phyloP scores from a whole-genome alignment of 2,329 filamentous ascomycete species.

The Fusarium oxysporum region DNA sequence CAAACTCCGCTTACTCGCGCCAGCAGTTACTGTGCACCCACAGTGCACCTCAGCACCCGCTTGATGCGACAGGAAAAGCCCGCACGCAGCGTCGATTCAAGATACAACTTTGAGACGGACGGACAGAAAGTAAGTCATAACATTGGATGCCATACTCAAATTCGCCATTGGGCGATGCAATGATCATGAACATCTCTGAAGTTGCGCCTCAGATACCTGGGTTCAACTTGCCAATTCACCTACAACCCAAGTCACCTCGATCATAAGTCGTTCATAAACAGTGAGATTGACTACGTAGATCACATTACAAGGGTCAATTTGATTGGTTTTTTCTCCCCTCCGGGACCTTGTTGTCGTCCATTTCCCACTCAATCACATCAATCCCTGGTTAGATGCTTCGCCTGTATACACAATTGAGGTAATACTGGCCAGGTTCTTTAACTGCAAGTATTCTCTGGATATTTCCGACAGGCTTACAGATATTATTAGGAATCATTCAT shows the following conservation, averaged over 20 bases:
- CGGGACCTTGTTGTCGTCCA: not conserved
- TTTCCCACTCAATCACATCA: slow-evolving; percentile 13
- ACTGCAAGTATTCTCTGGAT: slow-evolving; percentile 15
- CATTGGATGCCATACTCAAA: not conserved
- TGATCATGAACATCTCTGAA: not conserved
- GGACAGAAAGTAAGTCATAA: slow-evolving; percentile 16
- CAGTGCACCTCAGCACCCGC: slow-evolving; percentile 27
- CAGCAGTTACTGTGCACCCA: slow-evolving; percentile 38
- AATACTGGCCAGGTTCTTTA: slow-evolving; percentile 3
- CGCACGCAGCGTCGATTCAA: slow-evolving; percentile 26
- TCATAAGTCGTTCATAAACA: not conserved
- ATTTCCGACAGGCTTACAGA: slow-evolving; percentile 5
- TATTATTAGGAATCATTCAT: not conserved
- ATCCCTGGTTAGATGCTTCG: slow-evolving; percentile 5
- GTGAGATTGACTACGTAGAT: slow-evolving; percentile 25
- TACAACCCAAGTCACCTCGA: not conserved
- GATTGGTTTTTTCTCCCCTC: slow-evolving; percentile 5
- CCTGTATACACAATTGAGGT: slow-evolving; percentile 6
- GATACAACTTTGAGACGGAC: slow-evolving; percentile 21
- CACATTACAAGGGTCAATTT: slow-evolving; percentile 30
- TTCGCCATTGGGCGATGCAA: not conserved
- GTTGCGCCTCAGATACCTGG: not conserved
- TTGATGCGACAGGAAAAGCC: slow-evolving; percentile 35
- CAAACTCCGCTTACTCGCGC: slow-evolving; percentile 41
- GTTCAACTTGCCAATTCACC: not conserved